A percentile compares a stretch with the other conserved stretches of the same genome.
Evolutionary conservation across 805 yeast genomes (phyloP).

Genomic region (Huiozyma sinensis): DNA sequence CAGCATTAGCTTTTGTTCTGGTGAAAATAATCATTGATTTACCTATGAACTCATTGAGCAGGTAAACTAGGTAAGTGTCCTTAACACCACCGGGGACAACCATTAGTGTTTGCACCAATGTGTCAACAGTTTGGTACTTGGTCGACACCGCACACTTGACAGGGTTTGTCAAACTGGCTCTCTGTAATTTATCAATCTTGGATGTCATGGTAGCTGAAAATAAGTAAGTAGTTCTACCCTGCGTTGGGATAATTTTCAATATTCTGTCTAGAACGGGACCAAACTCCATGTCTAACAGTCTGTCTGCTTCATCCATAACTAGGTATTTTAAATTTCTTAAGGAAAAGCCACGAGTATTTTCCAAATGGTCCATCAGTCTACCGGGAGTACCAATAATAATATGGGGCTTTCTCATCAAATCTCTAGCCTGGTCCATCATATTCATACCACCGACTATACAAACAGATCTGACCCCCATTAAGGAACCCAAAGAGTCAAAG

Average conservation of each 20-base stretch:
- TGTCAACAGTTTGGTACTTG: constrained; percentile 87
- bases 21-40: constrained; percentile 85
- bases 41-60: constrained; percentile 74
- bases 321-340: constrained; percentile 67
- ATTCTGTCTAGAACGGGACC: constrained; percentile 90
- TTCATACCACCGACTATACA: constrained; percentile 98
- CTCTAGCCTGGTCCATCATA: constrained; percentile 94
- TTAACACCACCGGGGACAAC: constrained; percentile 88
- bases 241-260: constrained; percentile 70
- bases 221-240: constrained; percentile 67
- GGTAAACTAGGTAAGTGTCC: constrained; percentile 73
- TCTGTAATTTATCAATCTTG: constrained; percentile 85
- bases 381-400: constrained; percentile 94
- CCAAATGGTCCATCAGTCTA: constrained; percentile 84
- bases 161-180: constrained; percentile 84
- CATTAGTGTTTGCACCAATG: constrained; percentile 80
- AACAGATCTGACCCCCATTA: constrained; percentile 84
- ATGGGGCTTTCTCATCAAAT: constrained; percentile 88
- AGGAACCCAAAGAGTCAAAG: constrained; percentile 82
- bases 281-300: constrained; percentile 90
- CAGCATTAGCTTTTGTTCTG: constrained; percentile 91
- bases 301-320: constrained; percentile 96
- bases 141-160: constrained; percentile 83
- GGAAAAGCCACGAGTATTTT: constrained; percentile 82
- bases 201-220: constrained; percentile 97